These are phyloP conservation scores for Cenchrus fungigraminus DNA, from an alignment of 176 grass and related monocot species.

Conservation along the genomic window DNA sequence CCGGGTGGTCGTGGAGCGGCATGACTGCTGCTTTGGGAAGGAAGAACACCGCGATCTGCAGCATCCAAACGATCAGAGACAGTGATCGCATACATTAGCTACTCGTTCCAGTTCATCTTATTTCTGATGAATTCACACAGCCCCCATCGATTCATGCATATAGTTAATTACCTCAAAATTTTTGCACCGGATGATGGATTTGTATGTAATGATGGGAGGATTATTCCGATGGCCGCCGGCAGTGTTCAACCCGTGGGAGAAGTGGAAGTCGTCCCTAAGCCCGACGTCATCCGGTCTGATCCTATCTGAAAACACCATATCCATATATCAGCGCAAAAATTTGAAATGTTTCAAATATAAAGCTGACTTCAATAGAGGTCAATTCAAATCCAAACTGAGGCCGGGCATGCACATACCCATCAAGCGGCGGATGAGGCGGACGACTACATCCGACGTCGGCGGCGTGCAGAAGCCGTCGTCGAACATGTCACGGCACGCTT, in stretches of 20 bases:
- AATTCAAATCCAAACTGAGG: too few species aligned
- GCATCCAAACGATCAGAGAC: too few species aligned
- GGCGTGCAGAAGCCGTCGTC: slow-evolving; percentile 21
- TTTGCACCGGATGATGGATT: slow-evolving; percentile 39
- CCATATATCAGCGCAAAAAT: neutral
- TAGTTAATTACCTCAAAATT: slow-evolving; percentile 51
- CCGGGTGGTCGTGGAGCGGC: slow-evolving; percentile 69
- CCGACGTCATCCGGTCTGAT: slow-evolving; percentile 52
- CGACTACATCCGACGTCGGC: slow-evolving; percentile 22
- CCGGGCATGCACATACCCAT: slow-evolving; percentile 20
- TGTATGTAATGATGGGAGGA: slow-evolving; percentile 49
- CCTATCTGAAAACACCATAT: slow-evolving; percentile 33
- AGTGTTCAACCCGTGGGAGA: slow-evolving; percentile 25
- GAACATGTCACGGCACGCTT: slow-evolving; percentile 54
- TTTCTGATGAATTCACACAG: neutral
- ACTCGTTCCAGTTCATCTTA: neutral
- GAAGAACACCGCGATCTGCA: slow-evolving; percentile 63
- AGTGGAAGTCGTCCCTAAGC: slow-evolving; percentile 42
- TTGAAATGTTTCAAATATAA: too few species aligned
- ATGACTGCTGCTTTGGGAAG: slow-evolving; percentile 42
- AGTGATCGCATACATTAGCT: neutral
- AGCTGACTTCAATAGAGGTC: too few species aligned
- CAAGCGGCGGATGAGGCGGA: slow-evolving; percentile 32
- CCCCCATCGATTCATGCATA: neutral
- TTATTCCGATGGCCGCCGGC: neutral